Evolutionary conservation across 768 basidiomycete genomes (phyloP).

Genomic region (Boletus reticuloceps): DNA sequence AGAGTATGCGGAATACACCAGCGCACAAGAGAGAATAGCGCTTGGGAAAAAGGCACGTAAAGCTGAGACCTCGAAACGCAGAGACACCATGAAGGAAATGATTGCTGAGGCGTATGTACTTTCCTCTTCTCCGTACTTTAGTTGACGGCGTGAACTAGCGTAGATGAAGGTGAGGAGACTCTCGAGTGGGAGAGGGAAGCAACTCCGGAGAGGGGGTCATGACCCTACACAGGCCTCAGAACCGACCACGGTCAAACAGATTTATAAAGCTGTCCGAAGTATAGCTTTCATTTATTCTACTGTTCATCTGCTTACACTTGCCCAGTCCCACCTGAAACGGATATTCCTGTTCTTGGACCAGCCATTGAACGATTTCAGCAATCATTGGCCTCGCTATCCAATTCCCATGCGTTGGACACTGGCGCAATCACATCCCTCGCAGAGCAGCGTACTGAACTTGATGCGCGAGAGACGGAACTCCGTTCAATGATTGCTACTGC

Average conservation of each 20-base stretch:
- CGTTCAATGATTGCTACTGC: constrained; percentile 70
- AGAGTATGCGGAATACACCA: constrained; percentile 89
- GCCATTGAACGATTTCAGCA: constrained; percentile 61
- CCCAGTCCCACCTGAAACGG: constrained; percentile 62
- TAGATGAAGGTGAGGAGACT: constrained; percentile 82
- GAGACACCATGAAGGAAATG: constrained; percentile 73
- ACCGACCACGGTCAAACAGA: constrained; percentile 44
- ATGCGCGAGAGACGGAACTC: constrained; percentile 68
- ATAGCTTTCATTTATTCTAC: constrained; percentile 22
- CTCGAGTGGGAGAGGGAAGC: constrained; percentile 84
- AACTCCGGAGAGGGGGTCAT: constrained; percentile 73
- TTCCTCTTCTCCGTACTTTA: neutral
- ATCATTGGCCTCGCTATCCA: constrained; percentile 56
- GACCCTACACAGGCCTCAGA: constrained; percentile 35
- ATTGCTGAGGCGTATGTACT: constrained; percentile 74
- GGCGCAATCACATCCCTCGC: constrained; percentile 53
- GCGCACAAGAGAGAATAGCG: constrained; percentile 82
- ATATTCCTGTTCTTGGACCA: constrained; percentile 62
- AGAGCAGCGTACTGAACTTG: constrained; percentile 62
- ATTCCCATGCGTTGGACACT: constrained; percentile 66
- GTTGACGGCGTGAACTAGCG: constrained; percentile 38
- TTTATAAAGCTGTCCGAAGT: constrained; percentile 76
- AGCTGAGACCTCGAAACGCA: constrained; percentile 60
- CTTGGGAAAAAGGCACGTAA: constrained; percentile 82
- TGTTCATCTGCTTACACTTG: constrained; percentile 10